Percentiles rank a stretch among this genome's conserved stretches.
Evolutionary conservation across 768 basidiomycete genomes (phyloP).

Genomic region (Amanita exitialis): DNA sequence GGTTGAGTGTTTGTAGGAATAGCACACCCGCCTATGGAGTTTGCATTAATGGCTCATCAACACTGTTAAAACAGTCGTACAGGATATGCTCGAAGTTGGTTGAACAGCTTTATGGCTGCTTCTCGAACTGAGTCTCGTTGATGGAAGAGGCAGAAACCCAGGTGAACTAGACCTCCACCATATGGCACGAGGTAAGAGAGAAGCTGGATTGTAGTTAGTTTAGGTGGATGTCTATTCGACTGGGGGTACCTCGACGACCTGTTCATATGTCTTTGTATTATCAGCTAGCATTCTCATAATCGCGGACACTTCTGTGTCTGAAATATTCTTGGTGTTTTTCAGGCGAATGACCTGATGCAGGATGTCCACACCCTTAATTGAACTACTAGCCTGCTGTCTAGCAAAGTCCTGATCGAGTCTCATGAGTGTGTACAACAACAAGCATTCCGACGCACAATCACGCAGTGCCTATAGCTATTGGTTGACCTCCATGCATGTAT

Average conservation of each 20-base stretch:
- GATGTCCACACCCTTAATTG: conserved; percentile 78
- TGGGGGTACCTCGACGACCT: conserved; percentile 68
- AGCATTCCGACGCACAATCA: conserved; percentile 34
- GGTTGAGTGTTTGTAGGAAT: conserved; percentile 72
- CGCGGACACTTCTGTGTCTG: conserved; percentile 60
- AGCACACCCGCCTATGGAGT: conserved; percentile 59
- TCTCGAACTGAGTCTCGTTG: conserved; percentile 69
- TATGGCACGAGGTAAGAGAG: conserved; percentile 68
- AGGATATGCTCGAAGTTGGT: conserved; percentile 64
- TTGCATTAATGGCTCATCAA: conserved; percentile 4
- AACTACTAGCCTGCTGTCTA: conserved; percentile 37
- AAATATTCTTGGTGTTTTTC: conserved; percentile 59
- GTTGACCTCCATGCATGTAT: conserved; percentile 93
- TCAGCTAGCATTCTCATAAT: conserved; percentile 72
- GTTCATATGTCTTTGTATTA: conserved; percentile 71
- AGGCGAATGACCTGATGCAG: conserved; percentile 79
- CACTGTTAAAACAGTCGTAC: conserved; percentile 33
- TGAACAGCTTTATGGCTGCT: conserved; percentile 74
- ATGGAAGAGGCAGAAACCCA: conserved; percentile 90
- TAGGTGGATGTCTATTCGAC: neutral
- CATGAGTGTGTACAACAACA: conserved; percentile 7
- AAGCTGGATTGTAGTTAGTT: conserved; percentile 39
- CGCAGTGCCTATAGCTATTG: conserved; percentile 64
- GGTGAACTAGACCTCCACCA: conserved; percentile 71
- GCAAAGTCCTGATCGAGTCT: conserved; percentile 50